phyloP scores from a whole-genome alignment of 371 early-diverging fungal species.

The Umbelopsis sp. region DNA sequence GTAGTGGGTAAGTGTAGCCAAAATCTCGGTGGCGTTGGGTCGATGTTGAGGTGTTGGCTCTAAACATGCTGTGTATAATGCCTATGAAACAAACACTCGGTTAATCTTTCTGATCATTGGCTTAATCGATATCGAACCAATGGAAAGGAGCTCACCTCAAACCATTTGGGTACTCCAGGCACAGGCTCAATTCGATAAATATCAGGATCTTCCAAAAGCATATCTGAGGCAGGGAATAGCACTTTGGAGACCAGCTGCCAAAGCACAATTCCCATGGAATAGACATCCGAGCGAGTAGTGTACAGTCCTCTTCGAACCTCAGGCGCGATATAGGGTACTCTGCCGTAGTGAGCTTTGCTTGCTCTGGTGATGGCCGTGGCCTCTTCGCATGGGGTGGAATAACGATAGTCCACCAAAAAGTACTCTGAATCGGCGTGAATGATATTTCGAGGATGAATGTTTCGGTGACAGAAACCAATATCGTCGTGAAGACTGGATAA shows the following conservation, averaged over 20 bases:
- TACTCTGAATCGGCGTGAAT: conserved; percentile 40
- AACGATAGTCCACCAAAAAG: conserved; percentile 42
- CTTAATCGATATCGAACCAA: background rate
- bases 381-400: conserved; percentile 41
- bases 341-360: conserved; percentile 42
- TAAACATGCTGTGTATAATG: conserved; percentile 35
- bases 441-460: conserved; percentile 43
- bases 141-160: conserved; percentile 16
- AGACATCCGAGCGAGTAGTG: conserved; percentile 54
- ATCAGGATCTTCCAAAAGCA: conserved; percentile 26
- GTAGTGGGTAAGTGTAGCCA: conserved; percentile 21
- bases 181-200: conserved; percentile 35
- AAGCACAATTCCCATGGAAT: conserved; percentile 56
- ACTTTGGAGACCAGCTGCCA: conserved; percentile 53
- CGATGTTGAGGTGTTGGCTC: conserved; percentile 38
- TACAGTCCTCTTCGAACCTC: conserved; percentile 48
- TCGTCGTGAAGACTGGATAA: conserved; percentile 43
- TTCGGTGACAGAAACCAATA: conserved; percentile 47
- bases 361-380: conserved; percentile 33
- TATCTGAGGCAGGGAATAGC: conserved; percentile 34
- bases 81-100: background rate
- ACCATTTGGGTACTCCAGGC: conserved; percentile 39
- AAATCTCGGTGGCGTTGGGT: conserved; percentile 36
- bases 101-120: background rate
- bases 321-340: conserved; percentile 63